Evolutionary conservation across 495 filamentous ascomycete genomes (phyloP).

Genomic region (Articulospora tetracladia): DNA sequence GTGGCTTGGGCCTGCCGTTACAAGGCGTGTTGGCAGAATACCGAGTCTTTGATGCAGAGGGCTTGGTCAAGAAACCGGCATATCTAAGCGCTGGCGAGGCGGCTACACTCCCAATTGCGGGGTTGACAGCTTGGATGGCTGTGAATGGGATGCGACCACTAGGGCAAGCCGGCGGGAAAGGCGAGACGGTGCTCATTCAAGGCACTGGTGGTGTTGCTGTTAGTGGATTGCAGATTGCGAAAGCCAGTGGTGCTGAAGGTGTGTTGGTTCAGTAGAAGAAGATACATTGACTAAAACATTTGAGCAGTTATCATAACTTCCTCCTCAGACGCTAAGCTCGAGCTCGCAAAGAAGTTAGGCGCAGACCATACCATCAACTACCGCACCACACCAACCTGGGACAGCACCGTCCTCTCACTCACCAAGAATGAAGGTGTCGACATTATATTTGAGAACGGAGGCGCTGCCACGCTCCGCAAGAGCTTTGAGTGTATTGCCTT

Average conservation of each 20-base stretch:
- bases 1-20: constrained; percentile 34
- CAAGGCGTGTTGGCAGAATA: constrained; percentile 39
- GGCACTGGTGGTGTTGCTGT: constrained; percentile 41
- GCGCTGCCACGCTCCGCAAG: constrained; percentile 37
- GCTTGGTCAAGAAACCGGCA: constrained; percentile 34
- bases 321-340: constrained; percentile 40
- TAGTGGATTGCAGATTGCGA: constrained; percentile 35
- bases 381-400: constrained; percentile 36
- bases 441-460: constrained; percentile 48
- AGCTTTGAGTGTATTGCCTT: constrained; percentile 39
- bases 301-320: constrained; percentile 43
- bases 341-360: constrained; percentile 36
- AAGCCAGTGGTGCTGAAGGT: constrained; percentile 37
- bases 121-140: constrained; percentile 44
- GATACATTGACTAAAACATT: background rate
- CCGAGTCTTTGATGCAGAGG: constrained; percentile 34
- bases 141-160: constrained; percentile 40
- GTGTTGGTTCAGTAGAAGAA: background rate
- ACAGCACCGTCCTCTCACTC: constrained; percentile 32
- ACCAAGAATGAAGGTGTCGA: constrained; percentile 37
- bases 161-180: constrained; percentile 26
- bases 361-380: constrained; percentile 45
- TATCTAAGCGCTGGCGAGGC: constrained; percentile 40
- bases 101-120: constrained; percentile 38
- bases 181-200: constrained; percentile 39